phyloP scores from a whole-genome alignment of 2,329 filamentous ascomycete genomes.

The Colletotrichum tropicicola region DNA sequence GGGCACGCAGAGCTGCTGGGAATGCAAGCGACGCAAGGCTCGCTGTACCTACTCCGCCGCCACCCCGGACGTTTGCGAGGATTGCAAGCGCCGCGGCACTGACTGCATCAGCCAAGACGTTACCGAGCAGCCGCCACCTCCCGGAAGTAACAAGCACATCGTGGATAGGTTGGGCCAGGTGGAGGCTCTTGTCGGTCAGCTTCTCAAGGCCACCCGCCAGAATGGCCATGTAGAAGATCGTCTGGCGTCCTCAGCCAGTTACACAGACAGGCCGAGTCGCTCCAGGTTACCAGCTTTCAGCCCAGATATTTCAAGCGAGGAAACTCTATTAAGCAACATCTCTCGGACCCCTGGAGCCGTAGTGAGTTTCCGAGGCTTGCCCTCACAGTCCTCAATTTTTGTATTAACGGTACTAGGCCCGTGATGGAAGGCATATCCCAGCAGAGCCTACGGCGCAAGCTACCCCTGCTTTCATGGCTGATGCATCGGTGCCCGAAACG shows the following conservation, averaged over 20 bases:
- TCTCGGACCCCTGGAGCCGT: no score
- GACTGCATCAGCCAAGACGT: slow-evolving; percentile 53
- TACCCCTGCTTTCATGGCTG: no score
- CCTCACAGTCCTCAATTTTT: no score
- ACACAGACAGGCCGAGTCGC: background rate
- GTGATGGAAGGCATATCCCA: no score
- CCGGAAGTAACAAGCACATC: slow-evolving; percentile 36
- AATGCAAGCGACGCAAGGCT: slow-evolving; percentile 26
- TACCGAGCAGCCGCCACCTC: slow-evolving; percentile 43
- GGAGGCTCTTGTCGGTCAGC: slow-evolving; percentile 44
- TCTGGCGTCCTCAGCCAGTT: background rate
- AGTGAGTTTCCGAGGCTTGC: no score
- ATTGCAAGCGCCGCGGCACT: slow-evolving; percentile 52
- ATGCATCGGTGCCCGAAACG: background rate
- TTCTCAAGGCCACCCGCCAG: slow-evolving; percentile 29
- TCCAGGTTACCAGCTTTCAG: background rate
- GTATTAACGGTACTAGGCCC: no score
- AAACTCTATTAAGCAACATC: no score
- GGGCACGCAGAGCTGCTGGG: slow-evolving; percentile 28
- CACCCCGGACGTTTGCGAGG: background rate
- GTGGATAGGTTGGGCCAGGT: slow-evolving; percentile 44
- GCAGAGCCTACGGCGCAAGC: no score
- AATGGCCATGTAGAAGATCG: background rate
- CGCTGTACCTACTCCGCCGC: slow-evolving; percentile 7
- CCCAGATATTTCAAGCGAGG: no score